Base-by-base conservation (phyloP, 2,329 filamentous ascomycete genomes). In the Ascochyta lentis region DNA sequence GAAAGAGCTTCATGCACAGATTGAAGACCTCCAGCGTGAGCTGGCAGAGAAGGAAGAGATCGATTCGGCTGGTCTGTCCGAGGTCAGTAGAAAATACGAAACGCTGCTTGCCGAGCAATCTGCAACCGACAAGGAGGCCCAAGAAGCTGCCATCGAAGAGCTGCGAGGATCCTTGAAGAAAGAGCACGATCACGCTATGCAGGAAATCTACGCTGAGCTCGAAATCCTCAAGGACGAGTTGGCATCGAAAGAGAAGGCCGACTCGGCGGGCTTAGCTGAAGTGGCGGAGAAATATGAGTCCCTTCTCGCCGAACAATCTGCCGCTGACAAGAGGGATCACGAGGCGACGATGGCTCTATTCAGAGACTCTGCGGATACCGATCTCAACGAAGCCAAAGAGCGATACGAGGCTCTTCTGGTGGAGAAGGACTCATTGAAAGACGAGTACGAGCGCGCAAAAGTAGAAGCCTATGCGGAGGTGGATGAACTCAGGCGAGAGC, bases 61-160 rank as follows among this genome's bases (percentile, higher is more conserved):
- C 34, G 53, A 50, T 16, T 53, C 66, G 13, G 54, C 59, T 8
- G 61, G 54, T 16, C 27, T 65, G 31, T 56, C 54, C 6, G 66
- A 70, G n/a, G 45, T 72, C 12, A 63, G 59, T 2, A 57, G 52
- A 26, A 69, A 68, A 42, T 73, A 70, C 35, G 70, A 74, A 38
- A 49, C 51, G 12, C 57, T 74, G 12, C 47, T 69, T 6, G 60
- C 62, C 3, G 66, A 75, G 38, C 65, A 66, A 24, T 48, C 63
- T 27, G 44, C 58, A 4, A 49, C 60, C 6, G 65, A 69, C 7
- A 56, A 64, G 40, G 63, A 65, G 13, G 50, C 41, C 1, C 69
- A 69, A 40, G 62, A 66, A 31, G 52, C 60, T 22, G 61, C 66
- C 3, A 56, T 71, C 31, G 42, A 56, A 15, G 50, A 63, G 3